Evolutionary conservation across 148 eudicot genomes (phyloP), one percentile per base, ranked within the genome.

Genomic region (Silene conica): DNA sequence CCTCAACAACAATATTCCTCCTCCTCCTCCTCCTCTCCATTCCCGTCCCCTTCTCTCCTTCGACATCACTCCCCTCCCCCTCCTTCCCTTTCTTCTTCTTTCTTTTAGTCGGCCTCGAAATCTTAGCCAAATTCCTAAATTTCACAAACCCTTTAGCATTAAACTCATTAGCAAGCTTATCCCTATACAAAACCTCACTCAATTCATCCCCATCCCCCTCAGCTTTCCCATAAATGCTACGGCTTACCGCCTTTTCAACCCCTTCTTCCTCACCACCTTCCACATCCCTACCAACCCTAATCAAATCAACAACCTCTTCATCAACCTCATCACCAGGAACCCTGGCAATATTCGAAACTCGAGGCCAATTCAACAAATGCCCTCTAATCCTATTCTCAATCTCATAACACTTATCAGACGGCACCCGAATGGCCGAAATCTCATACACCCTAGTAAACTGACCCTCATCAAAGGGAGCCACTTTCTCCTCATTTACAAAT

Each of bases 341-440:
- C 80, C 98, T 91, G 74, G 93, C 96, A 31, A 94, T 80, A 82
- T 94, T 94, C 14, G 86, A 81, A 52, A 94, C 52, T 2, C 97
- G 86, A 41, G 98, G 93, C 98, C 98, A 94, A 80, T 94, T 94
- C 43, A 94, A 79, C 65, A 94, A 83, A 78, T 94, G 98, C 67
- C 98, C 98, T 14, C 98, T 86, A 12, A 94, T 78, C 62, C 88
- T 88, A 77, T 74, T 81, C 76, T 94, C 98, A 4, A 94, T 81
- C 50, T 84, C 81, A 55, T 74, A 87, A 81, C 98, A 92, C 45
- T 38, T 78, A 3, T 88, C 85, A 16, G 93, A 64, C 14, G 93
- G 96, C 58, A 92, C 97, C 21, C 96, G 86, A 50, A 94, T 85
- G 6, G 98, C 98, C 5, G 89, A 73, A 23, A 94, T 69, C 20